These are phyloP conservation scores for Alternaria arborescens DNA, from an alignment of 2,329 filamentous ascomycete genomes.

Conservation along the genomic window DNA sequence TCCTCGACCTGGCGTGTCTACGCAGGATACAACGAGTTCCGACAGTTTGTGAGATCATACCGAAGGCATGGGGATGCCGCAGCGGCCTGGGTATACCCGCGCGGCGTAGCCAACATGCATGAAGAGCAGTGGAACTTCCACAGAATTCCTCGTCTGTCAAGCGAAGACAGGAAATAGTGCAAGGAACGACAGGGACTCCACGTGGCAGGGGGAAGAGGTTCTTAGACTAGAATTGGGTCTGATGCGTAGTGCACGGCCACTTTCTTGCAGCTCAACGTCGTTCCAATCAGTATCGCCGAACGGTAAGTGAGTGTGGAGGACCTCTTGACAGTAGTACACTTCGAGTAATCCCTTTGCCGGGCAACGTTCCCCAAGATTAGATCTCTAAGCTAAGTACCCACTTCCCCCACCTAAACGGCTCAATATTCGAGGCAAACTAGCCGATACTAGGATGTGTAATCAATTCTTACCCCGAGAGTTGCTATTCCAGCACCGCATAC, in stretches of 20 bases:
- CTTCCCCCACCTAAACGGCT: not conserved
- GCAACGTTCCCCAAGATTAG: not conserved
- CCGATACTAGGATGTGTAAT: not conserved
- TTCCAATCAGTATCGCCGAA: not conserved
- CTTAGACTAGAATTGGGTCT: not conserved
- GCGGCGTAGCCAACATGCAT: not conserved
- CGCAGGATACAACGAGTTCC: not conserved
- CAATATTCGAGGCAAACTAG: not conserved
- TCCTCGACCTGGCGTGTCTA: not conserved
- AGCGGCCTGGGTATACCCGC: not conserved
- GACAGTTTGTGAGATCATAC: not conserved
- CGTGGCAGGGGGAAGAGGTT: not conserved
- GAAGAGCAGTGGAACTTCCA: not conserved
- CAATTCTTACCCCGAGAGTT: not conserved
- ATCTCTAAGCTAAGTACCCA: not conserved
- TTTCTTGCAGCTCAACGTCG: not conserved
- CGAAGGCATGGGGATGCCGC: not conserved
- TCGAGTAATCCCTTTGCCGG: too few species aligned
- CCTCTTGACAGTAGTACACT: not conserved
- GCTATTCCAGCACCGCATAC: not conserved
- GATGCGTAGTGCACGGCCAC: not conserved
- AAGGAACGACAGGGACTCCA: not conserved
- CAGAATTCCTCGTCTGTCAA: not conserved
- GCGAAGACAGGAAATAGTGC: not conserved
- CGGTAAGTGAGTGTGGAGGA: not conserved